Conservation (phyloP, 2,329 filamentous ascomycete species). For the Trichoderma sp. region DNA sequence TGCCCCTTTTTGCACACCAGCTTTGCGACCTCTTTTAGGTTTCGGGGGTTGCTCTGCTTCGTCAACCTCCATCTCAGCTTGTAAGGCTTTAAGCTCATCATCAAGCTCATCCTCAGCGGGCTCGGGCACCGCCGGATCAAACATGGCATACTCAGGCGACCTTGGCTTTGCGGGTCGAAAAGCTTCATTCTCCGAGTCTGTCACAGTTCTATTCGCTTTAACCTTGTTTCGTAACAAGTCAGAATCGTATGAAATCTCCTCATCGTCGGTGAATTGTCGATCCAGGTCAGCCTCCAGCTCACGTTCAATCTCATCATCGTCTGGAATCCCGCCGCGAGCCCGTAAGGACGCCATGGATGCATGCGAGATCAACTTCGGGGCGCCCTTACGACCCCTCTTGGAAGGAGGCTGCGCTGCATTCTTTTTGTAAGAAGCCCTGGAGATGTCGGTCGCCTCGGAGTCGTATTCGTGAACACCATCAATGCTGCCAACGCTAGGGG, state of each 20-base stretch:
- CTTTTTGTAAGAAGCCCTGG: constrained; percentile 38
- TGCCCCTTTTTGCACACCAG: constrained; percentile 50
- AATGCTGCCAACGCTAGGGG: constrained; percentile 46
- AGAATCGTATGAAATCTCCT: constrained; percentile 47
- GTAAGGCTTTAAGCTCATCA: constrained; percentile 49
- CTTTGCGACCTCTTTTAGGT: constrained; percentile 56
- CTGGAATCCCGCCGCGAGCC: constrained; percentile 45
- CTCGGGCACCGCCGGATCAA: constrained; percentile 47
- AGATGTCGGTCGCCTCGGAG: constrained; percentile 40
- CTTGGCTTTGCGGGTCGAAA: constrained; percentile 27
- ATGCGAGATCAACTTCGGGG: constrained; percentile 46
- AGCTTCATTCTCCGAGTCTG: constrained; percentile 31
- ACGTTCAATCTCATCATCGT: constrained; percentile 65
- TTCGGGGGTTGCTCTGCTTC: constrained; percentile 38
- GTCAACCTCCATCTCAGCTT: constrained; percentile 48
- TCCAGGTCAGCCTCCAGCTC: constrained; percentile 65
- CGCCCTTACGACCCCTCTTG: constrained; percentile 38
- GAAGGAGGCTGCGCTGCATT: constrained; percentile 42
- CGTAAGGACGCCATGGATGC: constrained; percentile 48
- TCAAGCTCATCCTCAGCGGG: constrained; percentile 50
- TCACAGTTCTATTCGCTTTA: constrained; percentile 28
- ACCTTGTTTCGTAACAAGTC: constrained; percentile 44
- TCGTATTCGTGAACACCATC: constrained; percentile 43
- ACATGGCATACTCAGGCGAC: constrained; percentile 49
- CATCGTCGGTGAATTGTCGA: constrained; percentile 53